Evolutionary conservation across 1,139 yeast species (phyloP), one percentile per base, ranked within the genome.

Genomic region (Lodderomyces elongisporus): DNA sequence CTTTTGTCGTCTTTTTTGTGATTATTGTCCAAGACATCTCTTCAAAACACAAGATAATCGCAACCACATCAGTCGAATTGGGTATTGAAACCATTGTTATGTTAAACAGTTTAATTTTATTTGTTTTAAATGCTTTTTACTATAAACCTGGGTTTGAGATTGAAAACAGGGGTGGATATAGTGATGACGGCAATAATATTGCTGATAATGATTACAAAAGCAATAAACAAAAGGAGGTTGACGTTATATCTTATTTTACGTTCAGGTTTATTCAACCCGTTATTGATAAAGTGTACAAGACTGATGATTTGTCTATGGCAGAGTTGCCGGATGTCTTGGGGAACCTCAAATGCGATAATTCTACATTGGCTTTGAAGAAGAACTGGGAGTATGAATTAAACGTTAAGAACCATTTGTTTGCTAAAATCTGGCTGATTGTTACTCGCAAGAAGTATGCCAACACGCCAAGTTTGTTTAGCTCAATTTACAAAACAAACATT

Each of bases 101-200:
- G 4, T 21, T 53, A 13, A 65, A 65, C 37, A 47, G 70, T 1
- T 4, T 56, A 0, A 38, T 48, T 2, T 51, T 74, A n/a, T 58
- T 66, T 14, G 21, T 54, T 2, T 52, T 74, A 16, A 74, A 74
- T 40, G 42, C 55, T 4, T 44, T 43, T 16, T 48, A 47, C 27
- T 77, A 65, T 44, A 41, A 48, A 9, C 79, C 82, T 3, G 64
- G 72, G 4, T 48, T 50, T 5, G 75, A 73, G 40, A 60, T 55
- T 35, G 62, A 46, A 21, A 59, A 67, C 64, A 56, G 54, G 33
- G 25, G 36, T 40, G 7, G 9, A 20, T 20, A 20, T 10, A 10
- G 22, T 8, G 22, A 20, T 10, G 10, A 7, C 22, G 10, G 9
- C 7, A 20, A 7, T 10, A 8, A 7, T 8, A 10, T 10, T 8